Conservation (phyloP, 1,284 basidiomycete species). For the Rugiboletus extremiorientalis region DNA sequence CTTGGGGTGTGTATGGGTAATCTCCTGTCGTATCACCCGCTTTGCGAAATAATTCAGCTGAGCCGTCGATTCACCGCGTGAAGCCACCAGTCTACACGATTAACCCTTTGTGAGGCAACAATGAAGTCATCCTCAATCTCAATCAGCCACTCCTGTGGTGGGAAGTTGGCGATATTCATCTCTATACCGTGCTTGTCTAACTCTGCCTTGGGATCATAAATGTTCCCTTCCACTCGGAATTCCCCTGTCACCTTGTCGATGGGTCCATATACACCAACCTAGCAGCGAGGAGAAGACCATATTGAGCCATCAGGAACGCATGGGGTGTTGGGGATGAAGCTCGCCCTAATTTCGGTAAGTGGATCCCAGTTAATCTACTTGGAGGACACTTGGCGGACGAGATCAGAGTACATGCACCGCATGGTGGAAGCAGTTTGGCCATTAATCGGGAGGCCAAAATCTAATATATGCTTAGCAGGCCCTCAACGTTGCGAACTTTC, state of each 20-base stretch:
- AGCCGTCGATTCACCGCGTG: conserved; percentile 17
- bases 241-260: conserved; percentile 24
- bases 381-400: conserved; percentile 21
- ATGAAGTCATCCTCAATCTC: conserved; percentile 28
- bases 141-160: conserved; percentile 12
- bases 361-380: conserved; percentile 34
- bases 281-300: not conserved
- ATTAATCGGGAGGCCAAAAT: too few relatives aligned
- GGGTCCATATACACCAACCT: conserved; percentile 30
- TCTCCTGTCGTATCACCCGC: conserved; percentile 10
- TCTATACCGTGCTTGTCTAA: conserved; percentile 11
- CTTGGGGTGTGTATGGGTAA: conserved; percentile 24
- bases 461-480: too few relatives aligned
- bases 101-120: conserved; percentile 16
- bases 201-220: conserved; percentile 28
- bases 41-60: conserved; percentile 20
- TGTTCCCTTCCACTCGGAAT: conserved; percentile 24
- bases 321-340: not conserved
- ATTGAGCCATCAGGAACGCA: not conserved
- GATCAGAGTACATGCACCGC: conserved; percentile 30
- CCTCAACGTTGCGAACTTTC: too few relatives aligned
- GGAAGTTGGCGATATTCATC: conserved; percentile 19
- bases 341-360: conserved; percentile 16
- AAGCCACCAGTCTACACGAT: not conserved
- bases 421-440: too few relatives aligned